A percentile compares a stretch with the other conserved stretches of the same genome.
Evolutionary conservation across 2,329 filamentous ascomycete species (phyloP).

Genomic region (Fusarium sp.): DNA sequence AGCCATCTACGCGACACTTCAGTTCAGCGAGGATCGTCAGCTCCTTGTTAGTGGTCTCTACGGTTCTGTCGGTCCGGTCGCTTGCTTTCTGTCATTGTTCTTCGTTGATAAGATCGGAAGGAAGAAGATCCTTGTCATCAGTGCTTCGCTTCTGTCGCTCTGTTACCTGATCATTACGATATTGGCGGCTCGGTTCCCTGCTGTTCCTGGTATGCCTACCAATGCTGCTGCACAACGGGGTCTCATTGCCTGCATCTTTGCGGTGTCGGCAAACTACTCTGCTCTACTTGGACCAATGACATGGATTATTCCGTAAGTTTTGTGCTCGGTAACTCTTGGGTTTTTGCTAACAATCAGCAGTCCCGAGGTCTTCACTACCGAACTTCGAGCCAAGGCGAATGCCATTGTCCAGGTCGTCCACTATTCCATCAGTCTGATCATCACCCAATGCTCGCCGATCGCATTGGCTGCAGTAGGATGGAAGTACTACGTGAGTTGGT

Average conservation of each 20-base stretch:
- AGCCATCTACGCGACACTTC: conserved; percentile 57
- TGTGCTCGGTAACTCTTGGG: rapidly evolving
- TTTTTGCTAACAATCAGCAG: conserved; percentile 19
- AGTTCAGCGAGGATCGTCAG: conserved; percentile 54
- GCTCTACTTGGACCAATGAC: conserved; percentile 58
- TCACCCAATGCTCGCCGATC: conserved; percentile 58
- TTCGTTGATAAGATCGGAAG: conserved; percentile 56
- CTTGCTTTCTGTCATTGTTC: conserved; percentile 55
- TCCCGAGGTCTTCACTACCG: conserved; percentile 58
- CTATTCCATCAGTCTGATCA: conserved; percentile 57
- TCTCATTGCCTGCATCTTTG: conserved; percentile 58
- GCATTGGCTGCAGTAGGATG: conserved; percentile 56
- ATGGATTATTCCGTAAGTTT: conserved; percentile 58
- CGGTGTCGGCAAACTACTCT: conserved; percentile 52
- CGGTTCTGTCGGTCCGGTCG: conserved; percentile 55
- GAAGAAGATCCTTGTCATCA: conserved; percentile 55
- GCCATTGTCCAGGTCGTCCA: conserved; percentile 58
- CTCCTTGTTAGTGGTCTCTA: conserved; percentile 58
- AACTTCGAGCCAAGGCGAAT: conserved; percentile 58
- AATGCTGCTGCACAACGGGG: conserved; percentile 56
- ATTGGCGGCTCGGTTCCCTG: conserved; percentile 55
- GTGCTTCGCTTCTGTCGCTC: conserved; percentile 53
- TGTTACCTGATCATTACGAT: conserved; percentile 58
- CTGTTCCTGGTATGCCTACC: conserved; percentile 53
- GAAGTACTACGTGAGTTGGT: conserved; percentile 56